Evolutionary conservation across 2,329 filamentous ascomycete genomes (phyloP).

Genomic region (Nigrospora oryzae): DNA sequence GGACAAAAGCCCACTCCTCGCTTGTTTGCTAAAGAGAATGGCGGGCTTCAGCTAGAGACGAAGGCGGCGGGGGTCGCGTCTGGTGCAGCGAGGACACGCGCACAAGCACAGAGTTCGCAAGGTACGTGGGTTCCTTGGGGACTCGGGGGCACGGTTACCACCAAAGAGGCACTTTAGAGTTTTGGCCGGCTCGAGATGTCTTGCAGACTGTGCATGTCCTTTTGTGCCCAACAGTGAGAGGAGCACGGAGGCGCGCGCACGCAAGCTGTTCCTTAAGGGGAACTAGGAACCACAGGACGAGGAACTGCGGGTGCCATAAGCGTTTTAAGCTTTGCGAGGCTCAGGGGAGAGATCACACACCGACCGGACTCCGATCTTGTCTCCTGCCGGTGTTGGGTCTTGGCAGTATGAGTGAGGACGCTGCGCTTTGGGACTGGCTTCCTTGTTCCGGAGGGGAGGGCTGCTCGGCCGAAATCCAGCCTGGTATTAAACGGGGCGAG

Average conservation of each 20-base stretch:
- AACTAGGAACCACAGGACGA: not conserved
- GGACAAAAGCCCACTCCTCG: no score
- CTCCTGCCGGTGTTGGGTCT: no score
- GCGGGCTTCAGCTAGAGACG: constrained; percentile 3
- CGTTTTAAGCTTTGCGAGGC: constrained; percentile 1
- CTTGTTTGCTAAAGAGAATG: no score
- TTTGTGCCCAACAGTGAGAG: not conserved
- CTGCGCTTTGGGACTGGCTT: no score
- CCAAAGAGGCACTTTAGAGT: constrained; percentile 1
- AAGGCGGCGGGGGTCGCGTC: not conserved
- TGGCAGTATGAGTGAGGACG: no score
- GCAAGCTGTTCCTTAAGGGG: not conserved
- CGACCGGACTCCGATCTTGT: no score
- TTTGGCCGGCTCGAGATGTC: constrained; percentile 1
- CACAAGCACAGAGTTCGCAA: constrained; percentile 5
- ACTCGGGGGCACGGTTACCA: constrained; percentile 2
- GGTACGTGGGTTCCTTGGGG: not conserved
- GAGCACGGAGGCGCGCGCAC: not conserved
- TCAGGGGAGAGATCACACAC: no score
- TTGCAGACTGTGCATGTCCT: constrained; percentile 1
- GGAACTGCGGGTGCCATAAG: constrained; percentile 1
- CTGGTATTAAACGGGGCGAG: no score
- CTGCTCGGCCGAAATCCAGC: no score
- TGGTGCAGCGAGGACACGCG: constrained; percentile 6
- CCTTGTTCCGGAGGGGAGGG: no score